Evolutionary conservation across 1,284 basidiomycete genomes (phyloP).

Genomic region (Marasmius tenuissimus): DNA sequence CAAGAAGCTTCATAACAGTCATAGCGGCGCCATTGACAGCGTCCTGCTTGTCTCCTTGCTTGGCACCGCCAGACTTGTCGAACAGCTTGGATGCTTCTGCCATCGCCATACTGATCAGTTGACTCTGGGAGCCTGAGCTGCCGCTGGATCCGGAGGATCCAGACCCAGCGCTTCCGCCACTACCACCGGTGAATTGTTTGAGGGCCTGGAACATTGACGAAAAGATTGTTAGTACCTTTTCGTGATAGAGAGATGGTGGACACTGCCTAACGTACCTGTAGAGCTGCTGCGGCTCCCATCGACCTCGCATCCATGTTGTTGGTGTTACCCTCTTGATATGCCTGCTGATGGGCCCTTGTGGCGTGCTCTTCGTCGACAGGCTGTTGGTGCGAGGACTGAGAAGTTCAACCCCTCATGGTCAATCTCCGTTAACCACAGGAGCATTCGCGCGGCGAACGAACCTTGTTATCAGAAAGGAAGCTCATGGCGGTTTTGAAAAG

Average conservation of each 20-base stretch:
- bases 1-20: slow-evolving; percentile 80
- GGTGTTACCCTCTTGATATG: slow-evolving; percentile 53
- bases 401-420: not conserved
- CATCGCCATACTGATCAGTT: slow-evolving; percentile 84
- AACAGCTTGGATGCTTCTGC: slow-evolving; percentile 75
- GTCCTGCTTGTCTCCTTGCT: slow-evolving; percentile 76
- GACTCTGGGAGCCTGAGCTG: slow-evolving; percentile 53
- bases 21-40: slow-evolving; percentile 80
- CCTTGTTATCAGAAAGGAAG: slow-evolving; percentile 53
- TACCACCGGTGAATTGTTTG: not conserved
- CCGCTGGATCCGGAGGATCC: not conserved
- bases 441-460: slow-evolving; percentile 19
- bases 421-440: too few species aligned
- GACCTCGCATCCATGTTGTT: slow-evolving; percentile 53
- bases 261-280: slow-evolving; percentile 50
- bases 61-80: slow-evolving; percentile 63
- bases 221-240: not conserved
- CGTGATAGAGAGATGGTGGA: not conserved
- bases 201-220: not conserved
- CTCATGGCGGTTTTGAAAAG: slow-evolving; percentile 53
- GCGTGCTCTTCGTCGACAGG: slow-evolving; percentile 70
- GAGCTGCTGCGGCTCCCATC: slow-evolving; percentile 74
- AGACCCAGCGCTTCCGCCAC: not conserved
- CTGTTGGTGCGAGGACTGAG: slow-evolving; percentile 50
- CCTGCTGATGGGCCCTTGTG: slow-evolving; percentile 59